Evolutionary conservation across 2,329 filamentous ascomycete genomes (phyloP).

Genomic region (Trichoderma sp.): DNA sequence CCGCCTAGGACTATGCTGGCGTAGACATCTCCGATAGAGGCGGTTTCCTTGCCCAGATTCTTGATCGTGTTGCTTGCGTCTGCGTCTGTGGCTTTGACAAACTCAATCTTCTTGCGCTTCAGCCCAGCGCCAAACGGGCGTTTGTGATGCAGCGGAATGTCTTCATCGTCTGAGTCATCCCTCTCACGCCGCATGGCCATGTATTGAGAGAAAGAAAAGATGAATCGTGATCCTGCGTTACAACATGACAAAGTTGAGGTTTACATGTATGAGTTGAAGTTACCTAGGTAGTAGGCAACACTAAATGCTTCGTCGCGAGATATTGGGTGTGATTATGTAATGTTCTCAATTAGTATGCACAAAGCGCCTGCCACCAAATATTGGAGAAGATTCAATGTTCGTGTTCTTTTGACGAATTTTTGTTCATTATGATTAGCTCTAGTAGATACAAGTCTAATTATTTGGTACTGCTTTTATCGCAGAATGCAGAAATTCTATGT

Average conservation of each 20-base stretch:
- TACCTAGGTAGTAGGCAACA: too few species aligned
- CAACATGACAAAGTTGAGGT: not conserved
- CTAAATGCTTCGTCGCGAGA: not conserved
- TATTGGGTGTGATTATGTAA: not conserved
- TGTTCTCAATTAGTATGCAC: not conserved
- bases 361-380: not conserved
- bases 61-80: conserved; percentile 33
- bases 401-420: not conserved
- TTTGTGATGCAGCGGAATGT: conserved; percentile 55
- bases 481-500: conserved; percentile 3
- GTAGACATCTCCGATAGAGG: conserved; percentile 60
- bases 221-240: not conserved
- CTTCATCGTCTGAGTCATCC: conserved; percentile 36
- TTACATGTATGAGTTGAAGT: not conserved
- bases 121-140: conserved; percentile 59
- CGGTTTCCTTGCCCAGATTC: conserved; percentile 29
- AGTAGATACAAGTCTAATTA: not conserved
- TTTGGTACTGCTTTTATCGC: not conserved
- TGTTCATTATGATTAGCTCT: conserved; percentile 8
- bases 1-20: conserved; percentile 65
- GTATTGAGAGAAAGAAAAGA: not conserved
- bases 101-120: conserved; percentile 55
- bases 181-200: conserved; percentile 32
- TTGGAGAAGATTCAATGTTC: not conserved
- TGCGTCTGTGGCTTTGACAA: conserved; percentile 55